Evolutionary conservation across 83 land plant species (phyloP).

Genomic region (Larix sibirica): DNA sequence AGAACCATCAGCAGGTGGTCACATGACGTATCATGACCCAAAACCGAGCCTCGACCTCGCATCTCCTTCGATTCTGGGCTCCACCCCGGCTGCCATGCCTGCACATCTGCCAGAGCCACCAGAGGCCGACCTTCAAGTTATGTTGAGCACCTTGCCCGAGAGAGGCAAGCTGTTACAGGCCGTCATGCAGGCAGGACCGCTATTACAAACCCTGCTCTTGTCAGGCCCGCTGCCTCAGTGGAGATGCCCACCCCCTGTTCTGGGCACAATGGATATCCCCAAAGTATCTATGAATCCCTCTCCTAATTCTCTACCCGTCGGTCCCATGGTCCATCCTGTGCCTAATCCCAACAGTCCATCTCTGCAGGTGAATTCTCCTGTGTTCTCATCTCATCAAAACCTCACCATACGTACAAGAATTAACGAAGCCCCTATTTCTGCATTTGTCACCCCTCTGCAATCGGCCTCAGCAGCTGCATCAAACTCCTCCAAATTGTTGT

Average conservation of each 20-base stretch:
- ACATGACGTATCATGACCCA: neutral
- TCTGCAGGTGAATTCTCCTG: too few species aligned
- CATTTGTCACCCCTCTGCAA: too few species aligned
- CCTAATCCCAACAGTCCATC: too few species aligned
- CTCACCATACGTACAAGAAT: too few species aligned
- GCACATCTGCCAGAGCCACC: neutral
- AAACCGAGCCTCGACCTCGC: neutral
- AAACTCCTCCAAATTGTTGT: too few species aligned
- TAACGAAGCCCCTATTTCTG: too few species aligned
- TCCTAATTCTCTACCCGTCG: too few species aligned
- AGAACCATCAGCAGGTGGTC: neutral
- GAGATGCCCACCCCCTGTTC: slow-evolving; percentile 31
- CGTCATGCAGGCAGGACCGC: slow-evolving; percentile 24
- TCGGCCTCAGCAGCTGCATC: too few species aligned
- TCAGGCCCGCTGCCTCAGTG: slow-evolving; percentile 25
- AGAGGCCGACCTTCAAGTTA: slow-evolving; percentile 4
- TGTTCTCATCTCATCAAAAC: too few species aligned
- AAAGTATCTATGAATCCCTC: neutral
- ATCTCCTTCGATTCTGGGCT: neutral
- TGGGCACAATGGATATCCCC: slow-evolving; percentile 40
- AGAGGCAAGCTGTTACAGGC: slow-evolving; percentile 24
- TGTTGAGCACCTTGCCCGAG: slow-evolving; percentile 19
- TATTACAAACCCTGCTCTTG: slow-evolving; percentile 21
- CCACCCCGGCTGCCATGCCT: neutral
- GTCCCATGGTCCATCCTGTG: too few species aligned